Conservation (phyloP, 2,329 filamentous ascomycete species). For the Blumeria graminis region DNA sequence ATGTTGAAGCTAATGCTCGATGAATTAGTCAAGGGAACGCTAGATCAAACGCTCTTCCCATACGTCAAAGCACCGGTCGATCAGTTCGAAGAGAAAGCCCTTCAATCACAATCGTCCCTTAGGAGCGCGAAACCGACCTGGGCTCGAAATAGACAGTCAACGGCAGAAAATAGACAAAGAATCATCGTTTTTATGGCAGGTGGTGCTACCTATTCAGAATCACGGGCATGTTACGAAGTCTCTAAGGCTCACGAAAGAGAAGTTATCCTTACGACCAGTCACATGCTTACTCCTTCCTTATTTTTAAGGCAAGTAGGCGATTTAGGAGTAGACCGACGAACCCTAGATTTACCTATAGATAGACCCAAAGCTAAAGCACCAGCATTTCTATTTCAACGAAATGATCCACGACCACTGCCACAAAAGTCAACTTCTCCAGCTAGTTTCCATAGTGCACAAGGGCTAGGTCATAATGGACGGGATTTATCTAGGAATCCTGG, state of each 20-base stretch:
- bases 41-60: slow-evolving; percentile 45
- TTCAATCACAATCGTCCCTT: slow-evolving; percentile 45
- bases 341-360: slow-evolving; percentile 61
- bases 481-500: slow-evolving; percentile 13
- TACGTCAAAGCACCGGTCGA: slow-evolving; percentile 47
- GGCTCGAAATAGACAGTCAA: slow-evolving; percentile 58
- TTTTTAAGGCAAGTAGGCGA: slow-evolving; percentile 69
- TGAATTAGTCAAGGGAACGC: slow-evolving; percentile 36
- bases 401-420: slow-evolving; percentile 23
- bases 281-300: slow-evolving; percentile 71
- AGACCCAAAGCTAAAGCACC: slow-evolving; percentile 61
- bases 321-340: slow-evolving; percentile 47
- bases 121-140: slow-evolving; percentile 85
- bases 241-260: slow-evolving; percentile 50
- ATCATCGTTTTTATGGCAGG: slow-evolving; percentile 89
- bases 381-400: slow-evolving; percentile 61
- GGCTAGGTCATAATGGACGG: slow-evolving; percentile 5
- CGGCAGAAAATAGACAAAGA: slow-evolving; percentile 63
- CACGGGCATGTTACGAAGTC: slow-evolving; percentile 70
- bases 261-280: slow-evolving; percentile 68
- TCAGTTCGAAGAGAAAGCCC: slow-evolving; percentile 31
- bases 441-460: slow-evolving; percentile 4
- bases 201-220: slow-evolving; percentile 81
- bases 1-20: slow-evolving; percentile 67
- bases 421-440: slow-evolving; percentile 14